phyloP scores from a whole-genome alignment of 2,329 filamentous ascomycete genomes.

The Fusarium multiceps region DNA sequence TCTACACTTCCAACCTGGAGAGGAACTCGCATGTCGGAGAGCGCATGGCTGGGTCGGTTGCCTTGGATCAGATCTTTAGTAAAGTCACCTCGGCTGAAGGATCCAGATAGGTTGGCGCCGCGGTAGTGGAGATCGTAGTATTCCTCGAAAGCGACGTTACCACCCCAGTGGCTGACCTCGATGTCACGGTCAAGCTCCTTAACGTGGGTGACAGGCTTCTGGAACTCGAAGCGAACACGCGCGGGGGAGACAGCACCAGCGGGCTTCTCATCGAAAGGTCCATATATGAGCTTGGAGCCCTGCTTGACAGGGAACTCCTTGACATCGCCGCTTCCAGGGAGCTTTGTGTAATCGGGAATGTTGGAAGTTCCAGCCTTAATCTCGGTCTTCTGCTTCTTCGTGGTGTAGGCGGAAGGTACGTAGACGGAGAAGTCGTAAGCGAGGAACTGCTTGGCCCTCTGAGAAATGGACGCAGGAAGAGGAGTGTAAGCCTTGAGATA shows the following conservation, averaged over 20 bases:
- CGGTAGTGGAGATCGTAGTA: conserved; percentile 89
- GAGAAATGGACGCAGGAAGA: conserved; percentile 83
- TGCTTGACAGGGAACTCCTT: conserved; percentile 80
- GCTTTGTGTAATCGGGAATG: conserved; percentile 85
- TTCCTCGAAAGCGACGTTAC: conserved; percentile 95
- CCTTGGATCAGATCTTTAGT: conserved; percentile 75
- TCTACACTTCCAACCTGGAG: conserved; percentile 83
- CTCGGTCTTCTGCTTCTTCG: conserved; percentile 95
- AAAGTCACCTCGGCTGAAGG: conserved; percentile 83
- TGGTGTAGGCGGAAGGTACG: conserved; percentile 83
- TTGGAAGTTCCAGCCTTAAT: conserved; percentile 82
- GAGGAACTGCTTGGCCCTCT: conserved; percentile 88
- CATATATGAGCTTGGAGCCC: conserved; percentile 88
- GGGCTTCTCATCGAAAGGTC: conserved; percentile 85
- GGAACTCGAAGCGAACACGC: conserved; percentile 92
- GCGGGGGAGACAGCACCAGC: conserved; percentile 79
- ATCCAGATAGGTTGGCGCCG: conserved; percentile 78
- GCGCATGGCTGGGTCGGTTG: conserved; percentile 78
- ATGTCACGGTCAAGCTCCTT: conserved; percentile 86
- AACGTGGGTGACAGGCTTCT: conserved; percentile 86
- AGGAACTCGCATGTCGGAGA: conserved; percentile 85
- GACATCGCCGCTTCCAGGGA: conserved; percentile 69
- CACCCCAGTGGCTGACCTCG: conserved; percentile 98
- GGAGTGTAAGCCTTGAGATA: conserved; percentile 82
- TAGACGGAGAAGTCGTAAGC: conserved; percentile 88